Conservation (phyloP, 495 filamentous ascomycete genomes). For the Trichocladium antarcticum region DNA sequence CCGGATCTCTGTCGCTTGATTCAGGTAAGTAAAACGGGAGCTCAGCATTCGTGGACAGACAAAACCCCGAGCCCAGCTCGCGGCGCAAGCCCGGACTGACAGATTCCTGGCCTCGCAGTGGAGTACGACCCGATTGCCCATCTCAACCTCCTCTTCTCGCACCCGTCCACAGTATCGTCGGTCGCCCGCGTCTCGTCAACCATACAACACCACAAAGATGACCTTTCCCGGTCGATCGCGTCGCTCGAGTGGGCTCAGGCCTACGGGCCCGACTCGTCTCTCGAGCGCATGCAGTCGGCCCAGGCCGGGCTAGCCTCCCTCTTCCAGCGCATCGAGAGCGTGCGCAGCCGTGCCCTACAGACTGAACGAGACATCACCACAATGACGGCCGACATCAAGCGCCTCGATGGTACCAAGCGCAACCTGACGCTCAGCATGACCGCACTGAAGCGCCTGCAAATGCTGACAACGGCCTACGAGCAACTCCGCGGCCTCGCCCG, state of each 20-base stretch:
- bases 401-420: slow-evolving; percentile 88
- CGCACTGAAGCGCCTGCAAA: slow-evolving; percentile 90
- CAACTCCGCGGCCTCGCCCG: slow-evolving; percentile 77
- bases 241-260: slow-evolving; percentile 69
- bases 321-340: slow-evolving; percentile 91
- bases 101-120: slow-evolving; percentile 40
- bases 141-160: slow-evolving; percentile 87
- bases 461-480: slow-evolving; percentile 97
- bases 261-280: slow-evolving; percentile 73
- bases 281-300: slow-evolving; percentile 79
- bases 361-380: slow-evolving; percentile 94
- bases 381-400: slow-evolving; percentile 99
- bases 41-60: not conserved
- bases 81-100: slow-evolving; percentile 21
- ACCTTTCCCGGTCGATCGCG: slow-evolving; percentile 69
- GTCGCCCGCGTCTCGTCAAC: slow-evolving; percentile 59
- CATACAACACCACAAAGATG: slow-evolving; percentile 70
- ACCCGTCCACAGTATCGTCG: slow-evolving; percentile 75
- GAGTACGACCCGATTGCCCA: slow-evolving; percentile 92
- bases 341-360: slow-evolving; percentile 77
- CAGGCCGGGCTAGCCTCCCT: slow-evolving; percentile 80
- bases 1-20: slow-evolving; percentile 38
- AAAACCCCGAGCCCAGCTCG: not conserved
- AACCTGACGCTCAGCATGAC: slow-evolving; percentile 98
- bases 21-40: slow-evolving; percentile 32